Base-by-base conservation (phyloP, 1,139 yeast species). In the Candida pseudoviswanathii region DNA sequence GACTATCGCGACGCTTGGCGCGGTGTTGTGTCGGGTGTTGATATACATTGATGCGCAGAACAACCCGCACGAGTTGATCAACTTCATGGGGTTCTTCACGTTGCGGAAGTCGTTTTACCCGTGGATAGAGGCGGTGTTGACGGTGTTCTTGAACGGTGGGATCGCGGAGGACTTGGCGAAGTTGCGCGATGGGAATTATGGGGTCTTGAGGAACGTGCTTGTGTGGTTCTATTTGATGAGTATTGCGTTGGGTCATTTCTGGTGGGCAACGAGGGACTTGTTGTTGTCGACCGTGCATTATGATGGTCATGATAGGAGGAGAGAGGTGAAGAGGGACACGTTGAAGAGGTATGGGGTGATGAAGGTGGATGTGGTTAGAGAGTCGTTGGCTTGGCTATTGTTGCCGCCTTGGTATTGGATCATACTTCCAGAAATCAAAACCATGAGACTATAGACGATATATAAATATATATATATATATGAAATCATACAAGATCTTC, bases 331-430 rank as follows among this genome's bases (percentile, higher is more conserved):
- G 36, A 46, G 49, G 7, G 43, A 54, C 33, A 54, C 62, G 1
- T 51, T 59, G 31, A 52, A 56, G 39, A 41, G 58, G 41, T 49
- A 51, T 11, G 44, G 46, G 5, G 45, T 55, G 2, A 57, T 58
- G 21, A 49, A 45, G 30, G 38, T 33, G 9, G 62, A 59, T 47
- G 16, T 54, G 25, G 48, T 58, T 7, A 57, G 56, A 42, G 58
- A 54, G 7, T 9, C 54, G 7, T 36, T 63, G 26, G 48, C 55
- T 9, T n/a, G 49, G 21, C 26, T 68, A 2, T 45, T 70, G 38
- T 49, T 71, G n/a, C 78, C 78, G 3, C 77, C 77, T 0, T 73
- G 78, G 77, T 71, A 73, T 54, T 71, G 75, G 74, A 41, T 61
- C 7, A 52, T 61, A 10, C 51, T 56, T 29, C 40, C 51, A 3